Percentiles rank a stretch among this genome's conserved stretches.
These are phyloP conservation scores for Zea mays DNA, from an alignment of 176 grass and related monocot species.

Conservation along the genomic window DNA sequence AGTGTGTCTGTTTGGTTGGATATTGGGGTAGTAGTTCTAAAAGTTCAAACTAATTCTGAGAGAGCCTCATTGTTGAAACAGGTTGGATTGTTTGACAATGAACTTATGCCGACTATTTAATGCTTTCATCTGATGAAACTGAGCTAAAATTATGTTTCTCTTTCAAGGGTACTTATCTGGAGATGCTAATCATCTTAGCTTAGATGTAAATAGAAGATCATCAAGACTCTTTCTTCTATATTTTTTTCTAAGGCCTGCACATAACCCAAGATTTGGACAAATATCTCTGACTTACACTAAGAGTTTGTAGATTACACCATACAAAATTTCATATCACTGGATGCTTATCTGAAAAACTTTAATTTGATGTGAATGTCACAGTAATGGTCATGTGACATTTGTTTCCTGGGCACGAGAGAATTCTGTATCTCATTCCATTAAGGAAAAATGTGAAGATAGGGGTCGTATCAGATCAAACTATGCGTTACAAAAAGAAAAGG, in stretches of 20 bases:
- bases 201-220: background rate
- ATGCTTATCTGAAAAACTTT: background rate
- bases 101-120: background rate
- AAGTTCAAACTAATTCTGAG: background rate
- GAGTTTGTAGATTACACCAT: background rate
- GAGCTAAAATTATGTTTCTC: background rate
- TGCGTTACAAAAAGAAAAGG: too few relatives aligned
- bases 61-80: constrained; percentile 17
- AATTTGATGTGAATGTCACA: background rate
- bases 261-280: background rate
- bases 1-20: constrained; percentile 1
- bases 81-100: background rate
- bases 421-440: background rate
- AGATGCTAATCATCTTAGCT: background rate
- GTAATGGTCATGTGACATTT: background rate
- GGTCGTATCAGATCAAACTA: too few relatives aligned
- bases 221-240: background rate
- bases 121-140: background rate
- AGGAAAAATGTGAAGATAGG: background rate
- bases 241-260: too few relatives aligned
- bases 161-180: background rate
- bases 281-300: background rate
- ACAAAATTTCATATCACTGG: background rate
- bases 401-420: background rate
- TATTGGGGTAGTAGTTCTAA: background rate